phyloP scores from a whole-genome alignment of 2,329 filamentous ascomycete genomes.

The Fusarium denticulatum region DNA sequence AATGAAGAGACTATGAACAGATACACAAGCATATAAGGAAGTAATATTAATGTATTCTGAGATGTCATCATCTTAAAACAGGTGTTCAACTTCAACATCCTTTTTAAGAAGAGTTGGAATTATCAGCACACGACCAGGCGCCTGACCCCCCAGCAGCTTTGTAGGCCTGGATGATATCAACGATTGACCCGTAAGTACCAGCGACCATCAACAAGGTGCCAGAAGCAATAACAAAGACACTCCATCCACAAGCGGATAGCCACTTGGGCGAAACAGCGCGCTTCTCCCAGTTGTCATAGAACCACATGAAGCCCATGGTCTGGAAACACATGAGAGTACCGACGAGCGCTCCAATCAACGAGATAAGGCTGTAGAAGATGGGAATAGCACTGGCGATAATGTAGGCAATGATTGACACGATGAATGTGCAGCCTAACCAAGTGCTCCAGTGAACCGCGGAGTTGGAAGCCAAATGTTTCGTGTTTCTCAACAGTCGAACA shows the following conservation, averaged over 20 bases:
- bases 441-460: conserved; percentile 43
- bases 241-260: conserved; percentile 8
- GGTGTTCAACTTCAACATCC: accelerated
- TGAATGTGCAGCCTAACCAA: conserved; percentile 45
- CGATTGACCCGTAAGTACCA: conserved; percentile 57
- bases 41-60: neutral
- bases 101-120: conserved; percentile 46
- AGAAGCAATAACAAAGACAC: conserved; percentile 18
- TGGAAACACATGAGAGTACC: conserved; percentile 46
- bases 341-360: conserved; percentile 42
- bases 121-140: conserved; percentile 56
- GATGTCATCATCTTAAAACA: too few species aligned
- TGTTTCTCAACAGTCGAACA: conserved; percentile 38
- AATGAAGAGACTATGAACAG: too few species aligned
- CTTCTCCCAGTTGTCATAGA: conserved; percentile 43
- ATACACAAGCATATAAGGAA: neutral
- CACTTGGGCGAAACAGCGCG: neutral
- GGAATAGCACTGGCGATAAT: conserved; percentile 37
- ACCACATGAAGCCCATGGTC: conserved; percentile 45
- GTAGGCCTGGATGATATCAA: conserved; percentile 49
- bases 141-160: conserved; percentile 48
- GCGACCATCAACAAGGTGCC: conserved; percentile 54
- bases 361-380: conserved; percentile 43
- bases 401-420: conserved; percentile 41
- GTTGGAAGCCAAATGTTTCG: conserved; percentile 44